Percentiles rank a stretch among this genome's conserved stretches.
These are phyloP conservation scores for Wickerhamomyces sydowiorum DNA, from an alignment of 805 yeast species.

Conservation along the genomic window DNA sequence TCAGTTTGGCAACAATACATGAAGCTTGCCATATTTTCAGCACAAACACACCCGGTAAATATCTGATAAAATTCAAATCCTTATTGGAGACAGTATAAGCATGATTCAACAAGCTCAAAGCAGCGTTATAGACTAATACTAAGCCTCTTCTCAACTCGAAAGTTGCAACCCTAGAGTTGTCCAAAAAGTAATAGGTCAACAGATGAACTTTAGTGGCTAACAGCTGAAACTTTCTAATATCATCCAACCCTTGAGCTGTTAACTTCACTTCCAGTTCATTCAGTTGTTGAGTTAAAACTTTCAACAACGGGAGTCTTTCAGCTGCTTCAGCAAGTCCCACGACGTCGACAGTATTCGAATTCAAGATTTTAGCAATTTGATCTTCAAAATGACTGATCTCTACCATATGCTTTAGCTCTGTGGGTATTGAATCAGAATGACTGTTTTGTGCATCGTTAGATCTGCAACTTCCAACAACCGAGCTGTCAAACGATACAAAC, in stretches of 20 bases:
- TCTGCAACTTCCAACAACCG: slow-evolving; percentile 50
- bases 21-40: slow-evolving; percentile 90
- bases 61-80: slow-evolving; percentile 60
- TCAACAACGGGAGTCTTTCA: slow-evolving; percentile 71
- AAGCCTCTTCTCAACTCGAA: slow-evolving; percentile 70
- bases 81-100: slow-evolving; percentile 53
- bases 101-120: slow-evolving; percentile 65
- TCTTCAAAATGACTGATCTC: slow-evolving; percentile 83
- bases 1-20: slow-evolving; percentile 71
- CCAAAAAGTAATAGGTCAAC: slow-evolving; percentile 76
- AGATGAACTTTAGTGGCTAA: slow-evolving; percentile 77
- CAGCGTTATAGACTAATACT: slow-evolving; percentile 74
- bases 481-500: slow-evolving; percentile 76
- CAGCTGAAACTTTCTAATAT: slow-evolving; percentile 62
- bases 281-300: slow-evolving; percentile 63
- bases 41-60: slow-evolving; percentile 79
- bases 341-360: slow-evolving; percentile 62
- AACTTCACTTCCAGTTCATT: slow-evolving; percentile 68
- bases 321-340: slow-evolving; percentile 59
- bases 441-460: slow-evolving; percentile 15
- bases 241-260: slow-evolving; percentile 48
- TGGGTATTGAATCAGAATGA: slow-evolving; percentile 14
- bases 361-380: slow-evolving; percentile 73
- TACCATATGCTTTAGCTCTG: slow-evolving; percentile 60
- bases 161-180: slow-evolving; percentile 31